Evolutionary conservation across 1,139 yeast genomes (phyloP).

Genomic region (Yamadazyma mexicana): DNA sequence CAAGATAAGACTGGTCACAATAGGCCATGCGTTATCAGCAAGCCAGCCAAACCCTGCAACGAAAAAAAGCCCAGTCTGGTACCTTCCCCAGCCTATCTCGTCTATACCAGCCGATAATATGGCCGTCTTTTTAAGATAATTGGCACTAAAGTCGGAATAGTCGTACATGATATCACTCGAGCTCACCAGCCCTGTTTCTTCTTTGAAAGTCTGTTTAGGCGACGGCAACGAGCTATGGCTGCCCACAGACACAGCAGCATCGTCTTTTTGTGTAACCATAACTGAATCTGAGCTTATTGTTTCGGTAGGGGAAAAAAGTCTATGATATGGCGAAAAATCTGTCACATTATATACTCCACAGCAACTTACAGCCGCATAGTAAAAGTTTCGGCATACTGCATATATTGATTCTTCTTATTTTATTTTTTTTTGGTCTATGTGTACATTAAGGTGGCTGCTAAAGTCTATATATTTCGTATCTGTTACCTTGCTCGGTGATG

Average conservation of each 20-base stretch:
- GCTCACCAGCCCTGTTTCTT: background rate
- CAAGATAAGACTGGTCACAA: constrained; percentile 37
- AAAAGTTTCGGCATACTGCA: no score
- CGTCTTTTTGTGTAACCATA: background rate
- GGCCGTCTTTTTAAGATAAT: constrained; percentile 35
- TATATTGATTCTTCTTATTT: no score
- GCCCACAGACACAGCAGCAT: background rate
- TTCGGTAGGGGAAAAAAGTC: no score
- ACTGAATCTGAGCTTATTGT: no score
- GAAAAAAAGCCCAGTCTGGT: constrained; percentile 40
- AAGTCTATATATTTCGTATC: background rate
- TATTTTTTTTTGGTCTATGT: no score
- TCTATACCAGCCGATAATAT: constrained; percentile 37
- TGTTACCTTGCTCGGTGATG: background rate
- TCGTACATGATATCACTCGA: constrained; percentile 12
- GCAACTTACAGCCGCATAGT: no score
- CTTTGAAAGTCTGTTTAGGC: background rate
- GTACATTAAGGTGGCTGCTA: background rate
- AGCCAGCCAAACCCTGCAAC: constrained; percentile 50
- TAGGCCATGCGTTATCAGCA: constrained; percentile 47
- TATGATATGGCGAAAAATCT: no score
- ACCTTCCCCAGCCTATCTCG: constrained; percentile 43
- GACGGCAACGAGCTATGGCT: background rate
- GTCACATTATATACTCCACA: no score
- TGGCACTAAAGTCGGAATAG: constrained; percentile 12